phyloP scores from a whole-genome alignment of 2,329 filamentous ascomycete genomes.

The Fusarium xylarioides region DNA sequence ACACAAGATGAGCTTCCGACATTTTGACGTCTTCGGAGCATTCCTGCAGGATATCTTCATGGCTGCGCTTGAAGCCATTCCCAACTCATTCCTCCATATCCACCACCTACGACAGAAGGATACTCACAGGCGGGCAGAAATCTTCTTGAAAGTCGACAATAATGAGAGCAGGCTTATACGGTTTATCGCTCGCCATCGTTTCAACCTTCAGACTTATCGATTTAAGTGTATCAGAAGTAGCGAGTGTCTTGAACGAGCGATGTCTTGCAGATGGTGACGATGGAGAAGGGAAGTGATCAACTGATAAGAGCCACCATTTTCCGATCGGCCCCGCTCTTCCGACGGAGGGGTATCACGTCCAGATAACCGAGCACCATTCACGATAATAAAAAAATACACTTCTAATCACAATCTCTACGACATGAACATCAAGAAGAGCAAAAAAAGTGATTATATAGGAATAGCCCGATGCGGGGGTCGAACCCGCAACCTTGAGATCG shows the following conservation, averaged over 20 bases:
- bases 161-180: constrained; percentile 65
- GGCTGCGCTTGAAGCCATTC: not conserved
- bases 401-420: not conserved
- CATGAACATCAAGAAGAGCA: not conserved
- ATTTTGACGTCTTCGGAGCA: not conserved
- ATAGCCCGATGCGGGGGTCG: constrained; percentile 56
- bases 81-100: not conserved
- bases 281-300: not conserved
- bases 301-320: constrained; percentile 5
- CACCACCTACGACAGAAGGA: not conserved
- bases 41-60: not conserved
- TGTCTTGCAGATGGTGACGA: not conserved
- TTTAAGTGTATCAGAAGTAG: not conserved
- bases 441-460: constrained; percentile 14
- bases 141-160: constrained; percentile 94
- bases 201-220: not conserved
- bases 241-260: not conserved
- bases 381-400: not conserved
- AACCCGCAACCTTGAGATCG: constrained; percentile 66
- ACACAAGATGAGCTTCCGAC: not conserved
- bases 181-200: not conserved
- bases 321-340: constrained; percentile 17
- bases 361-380: not conserved
- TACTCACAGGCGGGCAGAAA: constrained; percentile 86
- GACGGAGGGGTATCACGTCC: not conserved